Evolutionary conservation across 352 stramenopile genomes (phyloP), one percentile per base, ranked within the genome.

Genomic region (Globisporangium emineosum): DNA sequence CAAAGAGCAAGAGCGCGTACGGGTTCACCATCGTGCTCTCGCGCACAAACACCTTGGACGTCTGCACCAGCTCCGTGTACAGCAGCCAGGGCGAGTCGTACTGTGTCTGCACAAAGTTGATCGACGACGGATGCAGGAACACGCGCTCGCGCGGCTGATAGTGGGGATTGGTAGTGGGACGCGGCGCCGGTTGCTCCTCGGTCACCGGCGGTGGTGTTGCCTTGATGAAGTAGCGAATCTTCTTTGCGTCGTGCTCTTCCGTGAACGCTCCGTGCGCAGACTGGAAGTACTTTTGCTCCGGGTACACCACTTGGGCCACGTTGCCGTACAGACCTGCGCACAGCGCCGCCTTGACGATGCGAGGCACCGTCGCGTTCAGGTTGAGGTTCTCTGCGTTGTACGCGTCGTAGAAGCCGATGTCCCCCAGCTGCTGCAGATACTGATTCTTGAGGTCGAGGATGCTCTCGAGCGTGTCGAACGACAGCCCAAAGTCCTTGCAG

Each of bases 1-100:
- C 97, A 76, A 99, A 99, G 17, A 99, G 81, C 30, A 99, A 77
- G 56, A 99, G 78, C 32, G 96, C 89, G 72, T 99, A 99, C 9
- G 97, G 81, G 52, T 94, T 94, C 64, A 98, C 97, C 84, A 99
- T 98, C 13, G 97, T 99, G 43, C 85, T 94, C 74, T 99, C 97
- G 54, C 96, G 91, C 19, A 99, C 82, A 72, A 98, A 99, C 9
- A 99, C 70, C 78, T 99, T 99, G 55, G 89, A 98, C 0, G 97
- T 99, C 71, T 98, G 97, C 45, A 99, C 89, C 56, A 98, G 73
- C 50, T 97, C 86, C 67, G 94, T 90, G 75, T 98, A 99, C 17
- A 99, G 75, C 35, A 99, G 70, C 93, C 96, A 99, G 35, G 96
- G 97, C 68, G 91, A 98, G 64, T 95, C 93, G 71, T 98, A 99